Base-by-base conservation (phyloP, 768 basidiomycete species). In the Suillus spraguei region DNA sequence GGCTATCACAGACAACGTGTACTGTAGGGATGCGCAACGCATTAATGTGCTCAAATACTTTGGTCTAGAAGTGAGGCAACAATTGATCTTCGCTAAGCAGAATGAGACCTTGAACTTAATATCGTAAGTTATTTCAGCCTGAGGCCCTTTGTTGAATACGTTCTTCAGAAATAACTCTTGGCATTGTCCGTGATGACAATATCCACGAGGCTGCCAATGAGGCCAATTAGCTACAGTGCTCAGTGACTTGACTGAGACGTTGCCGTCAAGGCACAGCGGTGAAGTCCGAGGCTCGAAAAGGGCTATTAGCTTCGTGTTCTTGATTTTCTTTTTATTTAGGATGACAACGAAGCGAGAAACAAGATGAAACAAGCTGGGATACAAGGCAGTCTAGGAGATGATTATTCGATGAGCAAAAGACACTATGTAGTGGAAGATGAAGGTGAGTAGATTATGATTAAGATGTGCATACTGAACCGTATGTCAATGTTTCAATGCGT, bases 181-280 rank as follows among this genome's bases (percentile, higher is more conserved):
- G 86, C 94, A 67, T 87, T 85, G 66, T 88, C 88, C 8, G 95
- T 78, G 1, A 91, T 84, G 13, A 39, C 38, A 72, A 72, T 41
- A 81, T 47, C 84, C 28, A 87, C 87, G 65, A 86, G 80, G 28
- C 81, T 81, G n/a, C 89, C 92, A 22, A 92, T 80, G 39, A 94
- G 80, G 11, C 89, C 38, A 39, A 39, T 13, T 39, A 39, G 38
- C 28, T 28, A 28, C 4, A 28, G 2, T 28, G 4, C 38, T 39
- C 90, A 54, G 94, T 91, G 42, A 98, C 90, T 70, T 91, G 81
- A 99, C 83, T 89, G 84, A 63, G 85, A 81, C 2, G 97, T 97
- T 47, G 5, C 38, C 1, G 95, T 94, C 66, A 99, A 79, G 33
- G 97, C 22, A 47, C 13, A 39, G 38, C 5, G 38, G 14, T 14